Base-by-base conservation (phyloP, 768 basidiomycete genomes). In the Tylopilus subfusipes region DNA sequence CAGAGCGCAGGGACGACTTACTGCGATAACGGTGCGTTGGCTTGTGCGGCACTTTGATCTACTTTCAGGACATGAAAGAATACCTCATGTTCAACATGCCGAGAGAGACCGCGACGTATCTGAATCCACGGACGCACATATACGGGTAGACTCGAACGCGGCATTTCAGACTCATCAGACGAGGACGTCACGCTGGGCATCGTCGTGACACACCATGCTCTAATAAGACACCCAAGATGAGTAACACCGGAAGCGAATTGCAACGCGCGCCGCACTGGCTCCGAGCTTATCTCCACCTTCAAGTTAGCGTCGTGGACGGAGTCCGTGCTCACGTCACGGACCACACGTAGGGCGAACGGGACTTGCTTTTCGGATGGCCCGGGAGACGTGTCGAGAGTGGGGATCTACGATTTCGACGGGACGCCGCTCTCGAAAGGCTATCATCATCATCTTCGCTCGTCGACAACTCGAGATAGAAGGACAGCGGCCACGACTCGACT, bases 371-470 rank as follows among this genome's bases (percentile, higher is more conserved):
- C 38, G 5, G 36, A 40, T 29, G 39, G 29, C 18, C 50, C 19
- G 31, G 52, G 38, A 10, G 47, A 14, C 3, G 8, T 9, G 30
- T 42, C n/a, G 22, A 57, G 58, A 5, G 30, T 14, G 0, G 55
- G 58, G 14, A 56, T 19, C 5, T 53, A 33, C 2, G 55, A 49
- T 2, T 40, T 14, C 50, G 5, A 10, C 29, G 30, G 57, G 57
- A 29, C 14, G 54, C 21, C 14, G 34, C 39, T 58, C 57, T 33
- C 47, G 50, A 21, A 52, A n/a, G n/a, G n/a, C n/a, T n/a, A n/a
- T n/a, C 27, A 22, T 52, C 40, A 38, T 49, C 3, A 16, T 56
- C 54, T 19, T 47, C 42, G 24, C 14, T 40, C 2, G 29, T 18
- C 3, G 53, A 42, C 53, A 42, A 47, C 14, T 19, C 19, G 14